Base-by-base conservation (phyloP, 2,329 filamentous ascomycete genomes). In the Phaeomoniella chlamydospora region DNA sequence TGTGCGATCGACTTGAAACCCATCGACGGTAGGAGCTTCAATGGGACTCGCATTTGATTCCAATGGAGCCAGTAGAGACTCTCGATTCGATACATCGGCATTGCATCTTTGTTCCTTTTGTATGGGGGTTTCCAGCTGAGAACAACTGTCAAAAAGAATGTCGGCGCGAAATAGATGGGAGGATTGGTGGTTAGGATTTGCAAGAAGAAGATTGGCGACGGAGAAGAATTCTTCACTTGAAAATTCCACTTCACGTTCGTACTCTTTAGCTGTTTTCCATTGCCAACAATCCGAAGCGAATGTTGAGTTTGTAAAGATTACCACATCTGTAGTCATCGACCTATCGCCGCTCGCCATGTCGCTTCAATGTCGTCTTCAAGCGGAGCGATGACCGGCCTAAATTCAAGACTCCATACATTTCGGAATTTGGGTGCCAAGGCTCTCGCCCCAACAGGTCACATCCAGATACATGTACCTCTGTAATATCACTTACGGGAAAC, bases 161-260 rank as follows among this genome's bases (percentile, higher is more conserved):
- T 78, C 73, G 12, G 73, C 73, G 5, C 72, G 67, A 41, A 75
- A 73, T 11, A 77, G 59, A 49, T 70, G 63, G 4, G 61, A 67
- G 0, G 71, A 72, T 12, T 68, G 73, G 42, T 74, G 49, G 38
- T 77, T 76, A 0, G 72, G 72, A 42, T 76, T 75, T 31, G 47
- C 51, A 38, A 62, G 41, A 6, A 62, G 48, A 29, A 54, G 54
- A 29, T 67, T 59, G 14, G 74, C 61, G n/a, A 75, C 54, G 37
- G 72, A 66, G 15, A 57, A 43, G 31, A 62, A 57, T 26, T 26
- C 9, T n/a, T 26, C 9, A n/a, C 6, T n/a, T 9, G 22, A n/a
- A 26, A 26, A 26, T 9, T 26, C 22, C 6, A n/a, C 22, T 26
- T 9, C 22, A 6, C 22, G 9, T n/a, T 9, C 9, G n/a, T 26